phyloP scores from a whole-genome alignment of 148 eudicot species.

The Rhododendron williamsianum region DNA sequence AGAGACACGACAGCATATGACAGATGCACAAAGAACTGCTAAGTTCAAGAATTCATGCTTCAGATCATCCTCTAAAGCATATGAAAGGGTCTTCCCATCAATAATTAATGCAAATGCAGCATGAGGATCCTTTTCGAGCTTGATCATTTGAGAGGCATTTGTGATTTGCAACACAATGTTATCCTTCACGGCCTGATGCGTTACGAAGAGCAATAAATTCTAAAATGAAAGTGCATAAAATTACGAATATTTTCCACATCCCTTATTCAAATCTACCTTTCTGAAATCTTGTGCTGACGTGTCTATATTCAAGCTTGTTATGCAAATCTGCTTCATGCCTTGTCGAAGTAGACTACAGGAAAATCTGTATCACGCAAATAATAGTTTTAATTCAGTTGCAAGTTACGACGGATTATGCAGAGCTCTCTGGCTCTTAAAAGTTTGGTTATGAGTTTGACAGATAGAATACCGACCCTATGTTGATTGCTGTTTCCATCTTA shows the following conservation, averaged over 20 bases:
- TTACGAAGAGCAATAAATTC: constrained; percentile 18
- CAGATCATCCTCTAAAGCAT: constrained; percentile 80
- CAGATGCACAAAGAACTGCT: constrained; percentile 86
- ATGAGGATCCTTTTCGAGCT: constrained; percentile 84
- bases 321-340: constrained; percentile 91
- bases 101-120: constrained; percentile 93
- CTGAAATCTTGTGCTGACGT: constrained; percentile 40
- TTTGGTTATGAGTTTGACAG: no score
- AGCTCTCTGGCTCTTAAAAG: background rate
- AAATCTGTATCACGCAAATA: constrained; percentile 42
- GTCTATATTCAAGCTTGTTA: constrained; percentile 41
- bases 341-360: constrained; percentile 90
- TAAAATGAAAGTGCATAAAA: constrained; percentile 18
- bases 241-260: constrained; percentile 5
- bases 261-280: constrained; percentile 44
- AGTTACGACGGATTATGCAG: background rate
- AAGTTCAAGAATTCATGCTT: constrained; percentile 64
- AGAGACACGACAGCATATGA: constrained; percentile 72
- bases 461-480: constrained; percentile 71
- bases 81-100: constrained; percentile 75
- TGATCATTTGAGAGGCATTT: constrained; percentile 71
- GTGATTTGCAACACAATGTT: constrained; percentile 64
- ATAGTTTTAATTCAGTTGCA: background rate
- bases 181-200: constrained; percentile 57
- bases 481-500: constrained; percentile 98